Conservation (phyloP, 768 basidiomycete species). For the Glaciozyma antarctica region DNA sequence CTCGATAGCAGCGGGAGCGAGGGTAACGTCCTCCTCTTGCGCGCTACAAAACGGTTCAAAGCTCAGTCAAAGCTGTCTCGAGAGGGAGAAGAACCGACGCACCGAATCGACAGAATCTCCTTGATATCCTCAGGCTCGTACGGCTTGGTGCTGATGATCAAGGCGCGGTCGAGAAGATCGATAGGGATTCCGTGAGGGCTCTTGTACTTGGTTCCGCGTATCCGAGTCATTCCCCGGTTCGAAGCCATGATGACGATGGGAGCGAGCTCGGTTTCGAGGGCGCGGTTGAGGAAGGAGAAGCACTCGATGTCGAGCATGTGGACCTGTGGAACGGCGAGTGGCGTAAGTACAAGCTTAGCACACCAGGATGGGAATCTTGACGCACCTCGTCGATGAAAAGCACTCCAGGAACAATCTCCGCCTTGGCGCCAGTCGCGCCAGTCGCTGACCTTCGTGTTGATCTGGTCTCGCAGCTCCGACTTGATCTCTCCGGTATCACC, state of each 20-base stretch:
- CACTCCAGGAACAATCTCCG: conserved; percentile 94
- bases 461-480: conserved; percentile 88
- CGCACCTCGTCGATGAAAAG: conserved; percentile 74
- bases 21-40: conserved; percentile 87
- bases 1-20: conserved; percentile 59
- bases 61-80: neutral
- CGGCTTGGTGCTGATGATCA: conserved; percentile 87
- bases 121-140: conserved; percentile 74
- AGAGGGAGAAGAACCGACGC: neutral
- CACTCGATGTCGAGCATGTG: conserved; percentile 96
- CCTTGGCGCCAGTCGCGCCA: conserved; percentile 99
- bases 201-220: conserved; percentile 88
- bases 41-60: conserved; percentile 46
- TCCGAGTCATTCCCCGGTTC: conserved; percentile 87
- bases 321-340: conserved; percentile 43
- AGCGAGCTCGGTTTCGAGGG: conserved; percentile 83
- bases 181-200: conserved; percentile 91
- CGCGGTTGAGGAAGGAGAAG: conserved; percentile 95
- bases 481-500: conserved; percentile 99
- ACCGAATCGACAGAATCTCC: conserved; percentile 56
- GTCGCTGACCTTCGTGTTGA: conserved; percentile 90
- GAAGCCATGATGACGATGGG: conserved; percentile 98
- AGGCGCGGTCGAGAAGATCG: conserved; percentile 84
- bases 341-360: too few relatives aligned
- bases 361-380: neutral